phyloP scores from a whole-genome alignment of 1,284 basidiomycete species.

The Vanrija pseudolonga region DNA sequence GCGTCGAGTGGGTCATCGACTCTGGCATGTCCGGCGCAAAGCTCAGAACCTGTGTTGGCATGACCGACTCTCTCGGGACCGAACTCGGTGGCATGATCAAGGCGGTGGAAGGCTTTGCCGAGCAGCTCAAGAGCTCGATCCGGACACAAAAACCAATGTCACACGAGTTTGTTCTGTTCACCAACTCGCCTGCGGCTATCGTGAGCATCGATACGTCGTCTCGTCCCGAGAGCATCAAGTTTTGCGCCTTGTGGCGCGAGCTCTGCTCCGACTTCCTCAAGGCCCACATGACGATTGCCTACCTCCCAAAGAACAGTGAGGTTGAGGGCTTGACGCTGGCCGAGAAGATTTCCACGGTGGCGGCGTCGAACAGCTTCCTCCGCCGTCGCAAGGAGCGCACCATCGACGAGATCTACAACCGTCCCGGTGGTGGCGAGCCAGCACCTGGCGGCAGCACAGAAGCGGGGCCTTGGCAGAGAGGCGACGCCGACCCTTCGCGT shows the following conservation, averaged over 20 bases:
- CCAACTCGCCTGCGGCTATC: constrained; percentile 46
- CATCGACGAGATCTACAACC: constrained; percentile 31
- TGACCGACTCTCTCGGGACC: constrained; percentile 41
- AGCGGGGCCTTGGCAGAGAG: constrained; percentile 43
- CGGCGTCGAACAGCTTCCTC: constrained; percentile 40
- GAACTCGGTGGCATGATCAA: constrained; percentile 46
- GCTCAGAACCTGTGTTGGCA: constrained; percentile 37
- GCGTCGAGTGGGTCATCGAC: constrained; percentile 44
- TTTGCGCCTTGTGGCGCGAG: constrained; percentile 39
- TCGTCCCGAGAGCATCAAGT: constrained; percentile 38
- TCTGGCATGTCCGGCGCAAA: constrained; percentile 37
- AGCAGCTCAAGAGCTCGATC: constrained; percentile 34
- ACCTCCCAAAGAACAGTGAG: constrained; percentile 37
- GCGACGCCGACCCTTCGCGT: constrained; percentile 41
- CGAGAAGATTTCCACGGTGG: constrained; percentile 45
- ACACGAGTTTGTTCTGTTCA: constrained; percentile 45
- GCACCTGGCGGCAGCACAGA: constrained; percentile 32
- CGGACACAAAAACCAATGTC: constrained; percentile 33
- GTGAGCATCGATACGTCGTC: constrained; percentile 44
- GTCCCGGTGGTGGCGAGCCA: constrained; percentile 36
- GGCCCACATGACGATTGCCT: constrained; percentile 43
- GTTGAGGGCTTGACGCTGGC: constrained; percentile 45
- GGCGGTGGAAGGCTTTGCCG: constrained; percentile 44
- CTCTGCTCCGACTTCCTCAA: constrained; percentile 40
- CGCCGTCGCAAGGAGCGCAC: constrained; percentile 39